A percentile compares a stretch with the other conserved stretches of the same genome.
phyloP scores from a whole-genome alignment of 2,329 filamentous ascomycete genomes.

The Xylaria sp. region DNA sequence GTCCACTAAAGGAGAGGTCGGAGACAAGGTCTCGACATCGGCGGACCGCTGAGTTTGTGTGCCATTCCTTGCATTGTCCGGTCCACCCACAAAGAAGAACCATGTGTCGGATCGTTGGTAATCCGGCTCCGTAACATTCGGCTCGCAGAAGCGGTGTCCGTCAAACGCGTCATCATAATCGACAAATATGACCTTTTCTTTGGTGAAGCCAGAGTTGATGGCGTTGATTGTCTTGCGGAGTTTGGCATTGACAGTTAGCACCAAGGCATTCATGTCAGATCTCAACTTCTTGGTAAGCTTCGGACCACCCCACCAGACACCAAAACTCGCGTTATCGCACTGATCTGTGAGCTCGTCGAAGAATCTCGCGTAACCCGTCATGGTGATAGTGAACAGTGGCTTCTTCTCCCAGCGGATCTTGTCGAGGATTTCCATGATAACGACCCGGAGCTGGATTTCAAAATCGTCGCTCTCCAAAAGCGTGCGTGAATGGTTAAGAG shows the following conservation, averaged over 20 bases:
- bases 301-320: conserved; percentile 53
- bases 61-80: conserved; percentile 45
- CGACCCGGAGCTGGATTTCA: conserved; percentile 46
- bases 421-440: conserved; percentile 52
- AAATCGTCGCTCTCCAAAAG: conserved; percentile 45
- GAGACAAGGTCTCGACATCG: conserved; percentile 33
- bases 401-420: conserved; percentile 51
- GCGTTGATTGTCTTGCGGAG: conserved; percentile 44
- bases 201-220: conserved; percentile 47
- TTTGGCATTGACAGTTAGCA: conserved; percentile 49
- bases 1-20: conserved; percentile 44
- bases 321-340: conserved; percentile 52
- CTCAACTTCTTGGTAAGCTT: conserved; percentile 49
- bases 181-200: conserved; percentile 49
- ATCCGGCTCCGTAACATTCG: conserved; percentile 49
- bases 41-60: conserved; percentile 22
- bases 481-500: conserved; percentile 44
- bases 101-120: conserved; percentile 51
- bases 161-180: conserved; percentile 52
- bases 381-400: conserved; percentile 49
- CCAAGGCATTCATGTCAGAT: conserved; percentile 51
- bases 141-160: conserved; percentile 53
- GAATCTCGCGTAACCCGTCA: conserved; percentile 56
- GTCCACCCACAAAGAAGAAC: conserved; percentile 55
- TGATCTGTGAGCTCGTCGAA: conserved; percentile 51